phyloP scores from a whole-genome alignment of 2,329 filamentous ascomycete genomes.

The Colletotrichum sp. region DNA sequence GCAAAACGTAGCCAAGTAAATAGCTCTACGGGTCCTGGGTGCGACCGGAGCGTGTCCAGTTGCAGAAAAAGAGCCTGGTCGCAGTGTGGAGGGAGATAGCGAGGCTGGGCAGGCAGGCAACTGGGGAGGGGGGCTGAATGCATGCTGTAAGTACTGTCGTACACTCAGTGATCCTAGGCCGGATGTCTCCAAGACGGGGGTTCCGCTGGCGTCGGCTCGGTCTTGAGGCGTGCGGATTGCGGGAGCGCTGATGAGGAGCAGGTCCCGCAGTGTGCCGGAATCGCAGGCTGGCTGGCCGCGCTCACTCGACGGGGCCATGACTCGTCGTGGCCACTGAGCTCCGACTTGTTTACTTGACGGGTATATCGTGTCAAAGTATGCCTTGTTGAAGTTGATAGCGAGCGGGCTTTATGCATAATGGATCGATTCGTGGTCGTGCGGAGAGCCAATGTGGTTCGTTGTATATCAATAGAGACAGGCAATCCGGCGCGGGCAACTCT shows the following conservation, averaged over 20 bases:
- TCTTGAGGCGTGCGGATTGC: slow-evolving; percentile 9
- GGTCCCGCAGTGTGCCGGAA: background rate
- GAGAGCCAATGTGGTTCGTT: background rate
- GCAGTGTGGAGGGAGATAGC: slow-evolving; percentile 5
- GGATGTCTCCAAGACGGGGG: background rate
- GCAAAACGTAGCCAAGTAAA: background rate
- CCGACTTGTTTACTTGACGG: slow-evolving; percentile 4
- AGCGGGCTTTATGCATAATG: background rate
- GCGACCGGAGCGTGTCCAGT: background rate
- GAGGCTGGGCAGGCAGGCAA: slow-evolving; percentile 1
- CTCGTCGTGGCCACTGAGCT: slow-evolving; percentile 10
- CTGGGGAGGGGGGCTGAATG: background rate
- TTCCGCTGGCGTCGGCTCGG: slow-evolving; percentile 9
- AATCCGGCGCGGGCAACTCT: background rate
- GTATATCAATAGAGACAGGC: background rate
- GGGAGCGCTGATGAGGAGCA: background rate
- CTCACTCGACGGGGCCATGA: background rate
- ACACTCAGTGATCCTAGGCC: background rate
- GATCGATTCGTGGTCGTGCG: background rate
- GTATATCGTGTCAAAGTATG: background rate
- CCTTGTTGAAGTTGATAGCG: background rate
- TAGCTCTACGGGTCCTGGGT: background rate
- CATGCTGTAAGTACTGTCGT: background rate
- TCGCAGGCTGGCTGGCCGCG: background rate
- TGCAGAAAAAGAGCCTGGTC: background rate